Percentiles rank a stretch among this genome's conserved stretches.
Conservation (phyloP, 2,329 filamentous ascomycete species). For the Xylaria sp. region DNA sequence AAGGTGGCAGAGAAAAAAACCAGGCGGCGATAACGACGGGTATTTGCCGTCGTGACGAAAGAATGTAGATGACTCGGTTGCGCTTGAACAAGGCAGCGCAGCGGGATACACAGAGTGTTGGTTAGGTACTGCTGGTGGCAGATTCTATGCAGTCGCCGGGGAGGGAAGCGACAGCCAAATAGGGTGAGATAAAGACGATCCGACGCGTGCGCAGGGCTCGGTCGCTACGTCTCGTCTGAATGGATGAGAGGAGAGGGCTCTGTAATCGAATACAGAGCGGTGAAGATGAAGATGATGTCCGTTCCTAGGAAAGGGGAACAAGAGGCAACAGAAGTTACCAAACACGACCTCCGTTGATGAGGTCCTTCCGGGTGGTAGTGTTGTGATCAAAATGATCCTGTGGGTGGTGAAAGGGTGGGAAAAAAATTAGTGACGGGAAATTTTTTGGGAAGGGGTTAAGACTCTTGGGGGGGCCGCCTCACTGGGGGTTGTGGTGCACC, state of each 20-base stretch:
- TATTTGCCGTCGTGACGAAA: slow-evolving; percentile 31
- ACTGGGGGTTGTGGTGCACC: slow-evolving; percentile 15
- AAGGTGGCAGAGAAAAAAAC: slow-evolving; percentile 25
- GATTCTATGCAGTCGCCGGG: slow-evolving; percentile 21
- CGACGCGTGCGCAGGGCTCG: slow-evolving; percentile 33
- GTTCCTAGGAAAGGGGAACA: slow-evolving; percentile 32
- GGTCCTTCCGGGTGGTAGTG: slow-evolving; percentile 38
- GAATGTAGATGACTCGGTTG: slow-evolving; percentile 29
- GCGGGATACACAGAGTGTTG: slow-evolving; percentile 6
- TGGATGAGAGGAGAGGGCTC: slow-evolving; percentile 34
- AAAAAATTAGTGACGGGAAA: slow-evolving; percentile 39
- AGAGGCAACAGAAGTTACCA: slow-evolving; percentile 26
- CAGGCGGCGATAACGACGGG: slow-evolving; percentile 25
- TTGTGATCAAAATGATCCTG: slow-evolving; percentile 39
- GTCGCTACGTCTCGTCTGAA: slow-evolving; percentile 33
- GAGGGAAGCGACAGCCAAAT: slow-evolving; percentile 11
- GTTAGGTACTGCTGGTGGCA: slow-evolving; percentile 9
- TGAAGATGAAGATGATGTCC: slow-evolving; percentile 34
- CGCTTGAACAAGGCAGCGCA: slow-evolving; percentile 26
- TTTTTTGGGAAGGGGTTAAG: slow-evolving; percentile 40
- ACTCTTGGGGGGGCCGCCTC: slow-evolving; percentile 7
- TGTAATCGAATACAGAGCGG: slow-evolving; percentile 40
- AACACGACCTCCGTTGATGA: slow-evolving; percentile 34
- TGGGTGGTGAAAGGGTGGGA: slow-evolving; percentile 33
- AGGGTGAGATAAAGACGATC: slow-evolving; percentile 14